Percentiles rank a stretch among this genome's conserved stretches.
Conservation (phyloP, 768 basidiomycete species). For the Russula olivacea region DNA sequence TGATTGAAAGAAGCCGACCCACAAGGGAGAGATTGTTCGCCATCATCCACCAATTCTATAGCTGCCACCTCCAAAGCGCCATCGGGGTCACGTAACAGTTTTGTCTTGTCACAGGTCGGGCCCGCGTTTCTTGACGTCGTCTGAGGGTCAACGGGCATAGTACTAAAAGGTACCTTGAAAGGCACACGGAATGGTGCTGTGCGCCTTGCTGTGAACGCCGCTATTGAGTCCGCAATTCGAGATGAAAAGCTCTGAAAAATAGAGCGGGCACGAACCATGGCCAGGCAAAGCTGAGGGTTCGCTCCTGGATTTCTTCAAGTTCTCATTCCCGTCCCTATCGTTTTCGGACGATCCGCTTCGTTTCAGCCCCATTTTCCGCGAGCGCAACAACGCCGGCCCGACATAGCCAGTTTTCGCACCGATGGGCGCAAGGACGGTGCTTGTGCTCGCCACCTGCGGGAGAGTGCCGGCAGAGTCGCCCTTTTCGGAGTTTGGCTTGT, state of each 20-base stretch:
- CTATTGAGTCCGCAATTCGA: background rate
- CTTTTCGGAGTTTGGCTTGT: background rate
- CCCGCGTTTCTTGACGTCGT: background rate
- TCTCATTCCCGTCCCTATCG: constrained; percentile 4
- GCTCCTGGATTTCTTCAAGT: constrained; percentile 11
- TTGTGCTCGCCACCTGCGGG: constrained; percentile 17
- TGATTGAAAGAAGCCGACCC: constrained; percentile 25
- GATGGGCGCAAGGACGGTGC: constrained; percentile 22
- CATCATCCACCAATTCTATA: constrained; percentile 17
- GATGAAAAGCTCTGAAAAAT: too few relatives aligned
- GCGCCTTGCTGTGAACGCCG: background rate
- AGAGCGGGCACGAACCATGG: background rate
- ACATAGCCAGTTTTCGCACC: constrained; percentile 19
- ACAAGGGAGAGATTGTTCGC: constrained; percentile 29
- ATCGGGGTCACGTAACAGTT: background rate
- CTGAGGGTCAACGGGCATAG: background rate
- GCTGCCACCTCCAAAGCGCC: background rate
- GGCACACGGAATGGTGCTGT: constrained; percentile 31
- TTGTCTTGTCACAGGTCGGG: background rate
- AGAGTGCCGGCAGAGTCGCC: background rate
- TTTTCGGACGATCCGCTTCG: constrained; percentile 9
- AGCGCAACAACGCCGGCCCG: constrained; percentile 21
- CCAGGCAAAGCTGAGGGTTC: background rate
- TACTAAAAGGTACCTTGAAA: constrained; percentile 30
- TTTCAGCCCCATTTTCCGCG: constrained; percentile 16